Conservation (phyloP, 495 filamentous ascomycete species). For the Cercophora scortea region DNA sequence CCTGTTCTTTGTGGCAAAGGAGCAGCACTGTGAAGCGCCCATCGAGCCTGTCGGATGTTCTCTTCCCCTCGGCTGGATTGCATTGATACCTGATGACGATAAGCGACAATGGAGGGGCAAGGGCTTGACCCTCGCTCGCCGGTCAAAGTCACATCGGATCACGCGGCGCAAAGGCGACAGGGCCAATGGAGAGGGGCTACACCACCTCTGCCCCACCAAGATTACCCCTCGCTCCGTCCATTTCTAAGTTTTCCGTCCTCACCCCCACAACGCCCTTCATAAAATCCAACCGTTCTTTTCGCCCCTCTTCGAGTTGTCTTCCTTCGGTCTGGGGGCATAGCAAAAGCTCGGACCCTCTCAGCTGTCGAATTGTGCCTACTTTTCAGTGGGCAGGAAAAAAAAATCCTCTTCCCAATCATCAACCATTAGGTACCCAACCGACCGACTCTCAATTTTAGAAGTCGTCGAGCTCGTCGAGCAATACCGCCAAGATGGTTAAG, state of each 20-base stretch:
- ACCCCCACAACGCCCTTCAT: not conserved
- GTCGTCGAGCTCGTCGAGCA: constrained; percentile 24
- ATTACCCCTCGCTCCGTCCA: constrained; percentile 23
- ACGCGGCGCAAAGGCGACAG: constrained; percentile 14
- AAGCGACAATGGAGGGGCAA: constrained; percentile 17
- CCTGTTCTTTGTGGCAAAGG: too few species aligned
- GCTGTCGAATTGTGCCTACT: constrained; percentile 9
- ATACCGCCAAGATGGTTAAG: constrained; percentile 98
- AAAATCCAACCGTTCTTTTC: not conserved
- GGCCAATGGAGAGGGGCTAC: constrained; percentile 17
- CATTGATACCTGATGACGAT: too few species aligned
- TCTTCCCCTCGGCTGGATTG: too few species aligned
- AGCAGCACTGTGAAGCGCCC: too few species aligned
- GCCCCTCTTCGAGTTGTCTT: constrained; percentile 10
- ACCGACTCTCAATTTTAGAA: too few species aligned
- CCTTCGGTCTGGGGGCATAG: constrained; percentile 23
- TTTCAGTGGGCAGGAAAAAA: constrained; percentile 7
- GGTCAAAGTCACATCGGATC: constrained; percentile 16
- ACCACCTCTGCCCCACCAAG: constrained; percentile 20
- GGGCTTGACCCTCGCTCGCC: constrained; percentile 26
- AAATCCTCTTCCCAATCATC: constrained; percentile 19
- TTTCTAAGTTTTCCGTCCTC: constrained; percentile 7
- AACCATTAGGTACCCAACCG: constrained; percentile 7
- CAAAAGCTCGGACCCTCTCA: constrained; percentile 12
- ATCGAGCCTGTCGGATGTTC: too few species aligned